Base-by-base conservation (phyloP, 257 asterid genomes). In the Plantago elongata region DNA sequence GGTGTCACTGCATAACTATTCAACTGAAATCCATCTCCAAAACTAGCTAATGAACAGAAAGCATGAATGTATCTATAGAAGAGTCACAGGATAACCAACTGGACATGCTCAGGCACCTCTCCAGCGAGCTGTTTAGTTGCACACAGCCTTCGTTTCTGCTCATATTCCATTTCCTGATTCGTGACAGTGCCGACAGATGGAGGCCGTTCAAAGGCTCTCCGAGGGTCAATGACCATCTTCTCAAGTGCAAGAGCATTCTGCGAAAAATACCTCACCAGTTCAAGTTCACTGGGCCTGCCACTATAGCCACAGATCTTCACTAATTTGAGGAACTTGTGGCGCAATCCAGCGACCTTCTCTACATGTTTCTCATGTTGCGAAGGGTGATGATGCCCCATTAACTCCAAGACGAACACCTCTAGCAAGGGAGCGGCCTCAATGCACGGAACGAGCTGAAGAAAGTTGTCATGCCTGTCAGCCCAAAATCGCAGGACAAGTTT, bases 211-310 rank as follows among this genome's bases (percentile, higher is more conserved):
- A 14, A 11, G 14, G 3, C 13, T 15, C 38, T 54, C 11, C 13
- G 9, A 38, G 58, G 58, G 18, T 54, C 58, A 18, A 54, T 38
- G 10, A 54, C 13, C 7, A 54, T 54, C 13, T 9, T 54, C 30
- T 54, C 38, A 54, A 54, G 58, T 9, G 15, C 58, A 5, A 54
- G 15, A 10, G 58, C 58, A 1, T 54, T 54, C 42, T 22, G 15
- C 42, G 30, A 17, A 13, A 54, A 54, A 17, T 54, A 27, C 42
- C 5, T 54, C 13, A 54, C 58, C 13, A 54, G 38, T 18, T 54
- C 58, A 27, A 54, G 58, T 22, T 54, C 58, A 54, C 58, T 14
- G 30, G 30, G 27, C 18, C 58, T 17, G 22, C 58, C 58, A 54
- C 58, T 18, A 14, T 54, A 54, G 27, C 58, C 58, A 54, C 15